Base-by-base conservation (phyloP, 495 filamentous ascomycete species). In the Glutinoglossum americanum region DNA sequence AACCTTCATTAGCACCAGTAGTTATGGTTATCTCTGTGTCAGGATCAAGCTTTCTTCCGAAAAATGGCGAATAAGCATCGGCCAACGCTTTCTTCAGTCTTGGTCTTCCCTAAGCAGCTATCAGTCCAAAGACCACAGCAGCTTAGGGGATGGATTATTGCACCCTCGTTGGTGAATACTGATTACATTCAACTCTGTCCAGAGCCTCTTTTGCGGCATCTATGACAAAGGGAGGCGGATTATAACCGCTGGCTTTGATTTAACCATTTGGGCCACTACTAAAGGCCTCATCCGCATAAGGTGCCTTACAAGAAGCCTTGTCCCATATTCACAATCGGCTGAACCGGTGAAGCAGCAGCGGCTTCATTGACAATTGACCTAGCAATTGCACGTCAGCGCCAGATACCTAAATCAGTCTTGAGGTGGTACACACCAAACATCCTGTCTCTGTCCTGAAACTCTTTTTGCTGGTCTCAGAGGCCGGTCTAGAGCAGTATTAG, bases 341-440 rank as follows among this genome's bases (percentile, higher is more conserved):
- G 87, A 51, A 84, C 81, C 8, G 89, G 86, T 10, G 88, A 94
- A 7, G 85, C 84, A 6, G 77, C 78, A 0, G 81, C 80, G 0
- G 86, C 92, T 74, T 97, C 92, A 63, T 98, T 98, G 73, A 98
- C 80, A 68, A 95, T 94, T 41, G 85, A 82, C 87, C 87, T 94
- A 59, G 6, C 4, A n/a, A 28, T 53, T 26, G 21, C 25, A 1
- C 28, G 17, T 45, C 10, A 59, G 23, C 17, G 41, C 21, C 27
- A 6, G 9, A 28, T 41, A 44, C 51, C 44, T 41, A 15, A 6
- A 54, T 6, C 3, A 17, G 25, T 7, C 28, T 47, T 27, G 13
- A 1, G 13, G 17, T 51, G 4, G 35, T 35, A 66, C 69, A 64
- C 70, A 93, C 90, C 90, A 98, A 49, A 98, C 90, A 85, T 98